Percentiles rank a stretch among this genome's conserved stretches.
phyloP scores from a whole-genome alignment of 2,329 filamentous ascomycete species.

The Microcera coccophila region DNA sequence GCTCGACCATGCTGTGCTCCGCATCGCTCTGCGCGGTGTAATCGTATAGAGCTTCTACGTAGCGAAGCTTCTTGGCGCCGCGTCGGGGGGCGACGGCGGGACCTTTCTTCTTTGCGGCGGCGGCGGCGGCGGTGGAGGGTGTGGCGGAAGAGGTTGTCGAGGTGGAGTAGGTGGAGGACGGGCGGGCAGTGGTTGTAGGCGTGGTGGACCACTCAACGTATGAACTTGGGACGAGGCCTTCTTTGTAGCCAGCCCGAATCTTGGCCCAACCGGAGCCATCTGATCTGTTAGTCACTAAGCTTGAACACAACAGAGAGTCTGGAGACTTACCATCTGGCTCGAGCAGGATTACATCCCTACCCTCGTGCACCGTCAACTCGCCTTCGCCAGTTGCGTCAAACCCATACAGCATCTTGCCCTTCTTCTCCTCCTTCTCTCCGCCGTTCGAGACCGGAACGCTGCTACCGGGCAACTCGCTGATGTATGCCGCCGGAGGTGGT shows the following conservation, averaged over 20 bases:
- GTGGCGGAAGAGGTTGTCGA: slow-evolving; percentile 45
- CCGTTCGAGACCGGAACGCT: slow-evolving; percentile 41
- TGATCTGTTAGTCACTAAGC: slow-evolving; percentile 36
- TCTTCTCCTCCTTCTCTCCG: slow-evolving; percentile 45
- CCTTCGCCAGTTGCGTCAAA: slow-evolving; percentile 80
- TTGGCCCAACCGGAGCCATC: slow-evolving; percentile 92
- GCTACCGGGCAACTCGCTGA: slow-evolving; percentile 61
- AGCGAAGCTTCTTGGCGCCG: slow-evolving; percentile 88
- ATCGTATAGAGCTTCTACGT: slow-evolving; percentile 89
- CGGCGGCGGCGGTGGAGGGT: slow-evolving; percentile 31
- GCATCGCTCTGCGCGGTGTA: slow-evolving; percentile 81
- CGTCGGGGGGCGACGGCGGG: slow-evolving; percentile 86
- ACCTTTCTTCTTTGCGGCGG: slow-evolving; percentile 71
- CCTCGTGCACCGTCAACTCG: slow-evolving; percentile 76
- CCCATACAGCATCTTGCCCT: slow-evolving; percentile 82
- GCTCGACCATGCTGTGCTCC: slow-evolving; percentile 87
- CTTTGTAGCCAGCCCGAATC: slow-evolving; percentile 68
- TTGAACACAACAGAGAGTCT: background rate
- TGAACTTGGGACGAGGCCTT: slow-evolving; percentile 81
- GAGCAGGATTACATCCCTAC: slow-evolving; percentile 70
- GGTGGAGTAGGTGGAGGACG: slow-evolving; percentile 73
- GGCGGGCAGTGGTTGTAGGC: slow-evolving; percentile 48
- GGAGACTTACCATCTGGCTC: slow-evolving; percentile 77
- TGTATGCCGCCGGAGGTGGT: slow-evolving; percentile 78
- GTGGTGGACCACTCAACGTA: slow-evolving; percentile 69